phyloP scores from a whole-genome alignment of 1,284 basidiomycete species.

The Apiotrichum brassicae region DNA sequence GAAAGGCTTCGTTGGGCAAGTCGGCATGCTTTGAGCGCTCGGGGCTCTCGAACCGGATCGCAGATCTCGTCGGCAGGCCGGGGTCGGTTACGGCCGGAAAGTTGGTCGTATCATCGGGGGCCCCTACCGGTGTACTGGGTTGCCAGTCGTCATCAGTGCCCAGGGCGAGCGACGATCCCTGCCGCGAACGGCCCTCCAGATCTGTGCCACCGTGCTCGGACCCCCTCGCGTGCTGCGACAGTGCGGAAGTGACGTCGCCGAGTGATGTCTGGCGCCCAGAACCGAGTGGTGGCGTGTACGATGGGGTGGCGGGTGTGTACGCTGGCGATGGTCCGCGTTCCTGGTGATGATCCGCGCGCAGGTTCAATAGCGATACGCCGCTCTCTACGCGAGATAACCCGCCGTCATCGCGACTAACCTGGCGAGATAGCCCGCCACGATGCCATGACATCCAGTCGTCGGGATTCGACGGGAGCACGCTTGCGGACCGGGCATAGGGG shows the following conservation, averaged over 20 bases:
- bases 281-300: not conserved
- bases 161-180: not conserved
- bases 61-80: not conserved
- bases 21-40: not conserved
- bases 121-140: not conserved
- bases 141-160: not conserved
- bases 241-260: conserved; percentile 22
- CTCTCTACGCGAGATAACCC: not conserved
- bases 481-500: conserved; percentile 21
- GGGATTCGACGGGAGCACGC: conserved; percentile 30
- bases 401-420: not conserved
- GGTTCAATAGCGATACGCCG: not conserved
- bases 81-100: not conserved
- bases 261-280: conserved; percentile 1
- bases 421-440: conserved; percentile 24
- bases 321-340: conserved; percentile 45
- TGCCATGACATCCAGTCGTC: conserved; percentile 21
- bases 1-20: too few relatives aligned
- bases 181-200: conserved; percentile 6
- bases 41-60: conserved; percentile 1
- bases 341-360: not conserved
- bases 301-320: conserved; percentile 27
- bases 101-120: not conserved
- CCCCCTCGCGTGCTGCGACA: conserved; percentile 24
- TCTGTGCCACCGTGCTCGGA: not conserved